Conservation (phyloP, 768 basidiomycete genomes). For the Rhizopogon vesiculosus region DNA sequence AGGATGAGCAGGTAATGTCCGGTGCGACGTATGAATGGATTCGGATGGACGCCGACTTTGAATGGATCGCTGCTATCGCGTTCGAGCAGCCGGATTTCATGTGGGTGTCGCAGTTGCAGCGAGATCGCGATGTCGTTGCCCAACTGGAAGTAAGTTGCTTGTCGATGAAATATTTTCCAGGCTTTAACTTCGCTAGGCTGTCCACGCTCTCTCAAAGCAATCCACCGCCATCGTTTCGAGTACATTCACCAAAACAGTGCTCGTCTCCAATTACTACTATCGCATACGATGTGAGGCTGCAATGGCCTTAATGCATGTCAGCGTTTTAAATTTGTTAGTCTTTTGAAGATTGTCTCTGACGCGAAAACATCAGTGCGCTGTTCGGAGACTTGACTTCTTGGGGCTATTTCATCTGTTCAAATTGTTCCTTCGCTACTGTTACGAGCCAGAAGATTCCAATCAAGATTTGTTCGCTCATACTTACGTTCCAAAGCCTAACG, state of each 20-base stretch:
- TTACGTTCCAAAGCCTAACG: slow-evolving; percentile 93
- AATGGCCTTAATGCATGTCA: slow-evolving; percentile 72
- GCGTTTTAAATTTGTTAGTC: slow-evolving; percentile 23
- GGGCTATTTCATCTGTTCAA: slow-evolving; percentile 96
- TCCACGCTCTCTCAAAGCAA: slow-evolving; percentile 77
- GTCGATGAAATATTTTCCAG: not conserved
- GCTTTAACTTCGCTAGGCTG: slow-evolving; percentile 58
- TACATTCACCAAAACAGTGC: slow-evolving; percentile 86
- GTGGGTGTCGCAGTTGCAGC: slow-evolving; percentile 96
- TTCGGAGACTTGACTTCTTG: slow-evolving; percentile 75
- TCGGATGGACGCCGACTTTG: slow-evolving; percentile 96
- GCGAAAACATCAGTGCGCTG: slow-evolving; percentile 62
- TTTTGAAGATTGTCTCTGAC: slow-evolving; percentile 8
- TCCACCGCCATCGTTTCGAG: slow-evolving; percentile 85
- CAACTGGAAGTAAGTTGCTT: slow-evolving; percentile 78
- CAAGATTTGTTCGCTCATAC: slow-evolving; percentile 84
- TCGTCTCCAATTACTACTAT: slow-evolving; percentile 95
- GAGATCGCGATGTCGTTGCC: slow-evolving; percentile 94
- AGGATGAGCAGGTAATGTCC: slow-evolving; percentile 90
- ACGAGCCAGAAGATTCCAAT: slow-evolving; percentile 77
- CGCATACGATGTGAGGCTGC: slow-evolving; percentile 96
- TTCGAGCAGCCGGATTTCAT: slow-evolving; percentile 97
- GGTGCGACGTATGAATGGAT: slow-evolving; percentile 99
- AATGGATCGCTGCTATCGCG: slow-evolving; percentile 92
- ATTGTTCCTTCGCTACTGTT: slow-evolving; percentile 86